Conservation (phyloP, 2,329 filamentous ascomycete species). For the Zymoseptoria crescenta region DNA sequence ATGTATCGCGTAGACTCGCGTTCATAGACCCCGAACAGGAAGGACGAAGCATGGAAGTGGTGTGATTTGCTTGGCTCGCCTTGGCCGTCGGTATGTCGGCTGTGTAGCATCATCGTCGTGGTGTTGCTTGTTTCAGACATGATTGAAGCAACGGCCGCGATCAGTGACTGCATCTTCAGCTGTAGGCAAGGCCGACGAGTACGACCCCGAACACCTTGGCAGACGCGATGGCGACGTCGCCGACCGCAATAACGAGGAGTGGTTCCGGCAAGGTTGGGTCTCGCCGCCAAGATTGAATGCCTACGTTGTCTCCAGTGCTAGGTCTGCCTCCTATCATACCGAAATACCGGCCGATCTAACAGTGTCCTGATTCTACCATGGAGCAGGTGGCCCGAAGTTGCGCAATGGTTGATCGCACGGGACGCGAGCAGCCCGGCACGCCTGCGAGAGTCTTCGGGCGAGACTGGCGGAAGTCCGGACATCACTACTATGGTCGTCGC, state of each 20-base stretch:
- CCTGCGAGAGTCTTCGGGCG: too few relatives aligned
- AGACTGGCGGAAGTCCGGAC: neutral
- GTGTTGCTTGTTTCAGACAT: neutral
- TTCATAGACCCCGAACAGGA: neutral
- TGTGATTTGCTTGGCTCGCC: neutral
- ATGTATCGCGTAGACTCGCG: neutral
- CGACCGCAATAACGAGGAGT: neutral
- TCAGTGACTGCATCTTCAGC: neutral
- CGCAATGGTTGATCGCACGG: too few relatives aligned
- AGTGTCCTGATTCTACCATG: too few relatives aligned
- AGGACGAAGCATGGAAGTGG: neutral
- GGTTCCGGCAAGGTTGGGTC: neutral
- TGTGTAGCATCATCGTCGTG: too few relatives aligned
- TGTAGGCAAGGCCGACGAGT: too few relatives aligned
- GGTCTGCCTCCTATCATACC: neutral
- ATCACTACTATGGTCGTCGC: neutral
- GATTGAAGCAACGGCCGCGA: neutral
- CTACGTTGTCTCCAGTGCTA: neutral
- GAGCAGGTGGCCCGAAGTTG: too few relatives aligned
- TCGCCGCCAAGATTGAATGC: neutral
- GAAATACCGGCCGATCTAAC: neutral
- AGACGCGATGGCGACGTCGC: neutral
- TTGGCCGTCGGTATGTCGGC: neutral
- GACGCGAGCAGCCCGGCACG: too few relatives aligned
- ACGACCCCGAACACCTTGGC: too few relatives aligned